Evolutionary conservation across 768 basidiomycete genomes (phyloP), one percentile per base, ranked within the genome.

Genomic region (Boletus huronensis): DNA sequence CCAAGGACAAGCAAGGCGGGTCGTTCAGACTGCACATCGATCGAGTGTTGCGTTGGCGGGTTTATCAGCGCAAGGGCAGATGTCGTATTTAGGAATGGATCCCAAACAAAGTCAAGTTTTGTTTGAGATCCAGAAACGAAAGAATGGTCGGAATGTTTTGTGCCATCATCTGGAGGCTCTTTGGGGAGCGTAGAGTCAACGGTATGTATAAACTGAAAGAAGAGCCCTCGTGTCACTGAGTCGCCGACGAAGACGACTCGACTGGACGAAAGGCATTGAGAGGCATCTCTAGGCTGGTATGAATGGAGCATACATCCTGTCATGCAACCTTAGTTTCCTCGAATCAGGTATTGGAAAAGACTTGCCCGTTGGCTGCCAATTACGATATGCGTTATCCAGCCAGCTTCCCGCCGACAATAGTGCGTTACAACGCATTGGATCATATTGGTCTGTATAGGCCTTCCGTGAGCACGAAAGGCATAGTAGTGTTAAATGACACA

Each of bases 351-450:
- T 49, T 29, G 53, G 34, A 87, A 55, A 50, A 49, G 14, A 58
- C 65, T 55, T 54, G 48, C 93, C 91, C 56, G 91, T 82, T 3
- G 93, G 93, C 67, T 97, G 93, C 93, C 93, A 97, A 63, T 85
- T 87, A 56, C 69, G 76, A 66, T 79, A 78, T 38, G 67, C 71
- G 25, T 72, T 67, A 66, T 93, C 93, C 52, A 93, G 69, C 93
- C 93, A 96, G 61, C 79, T 81, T 28, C 93, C 93, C 38, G 75
- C 75, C 45, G 78, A 85, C 44, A 93, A 68, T 26, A 94, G 70
- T 5, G 89, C 79, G 54, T 79, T 74, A 66, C 93, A 95, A 64
- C 83, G 87, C 50, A 80, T 75, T 14, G 87, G 83, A 69, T 94
- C 93, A 7, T 77, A 71, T 68, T 78, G 80, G 69, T 90, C 93